A percentile compares a stretch with the other conserved stretches of the same genome.
These are phyloP conservation scores for Monosporascus sp. DNA, from an alignment of 2,329 filamentous ascomycete genomes.

Conservation along the genomic window DNA sequence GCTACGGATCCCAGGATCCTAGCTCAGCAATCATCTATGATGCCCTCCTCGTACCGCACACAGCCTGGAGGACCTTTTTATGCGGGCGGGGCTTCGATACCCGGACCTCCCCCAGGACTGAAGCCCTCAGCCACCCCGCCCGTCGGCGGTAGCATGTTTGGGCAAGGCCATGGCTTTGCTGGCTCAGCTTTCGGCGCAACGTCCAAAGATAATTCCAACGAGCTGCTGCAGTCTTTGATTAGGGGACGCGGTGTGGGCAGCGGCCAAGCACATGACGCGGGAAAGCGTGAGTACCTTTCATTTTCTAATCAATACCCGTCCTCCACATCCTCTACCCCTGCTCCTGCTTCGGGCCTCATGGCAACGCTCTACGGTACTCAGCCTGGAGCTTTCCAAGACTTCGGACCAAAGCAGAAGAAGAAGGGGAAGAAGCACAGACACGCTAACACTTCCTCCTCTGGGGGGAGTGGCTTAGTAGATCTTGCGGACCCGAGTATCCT, in stretches of 20 bases:
- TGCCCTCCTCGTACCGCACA: conserved; percentile 60
- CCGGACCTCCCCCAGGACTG: conserved; percentile 87
- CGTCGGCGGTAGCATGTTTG: conserved; percentile 67
- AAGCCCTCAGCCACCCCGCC: conserved; percentile 95
- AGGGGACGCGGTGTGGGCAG: conserved; percentile 63
- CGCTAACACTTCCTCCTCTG: conserved; percentile 99
- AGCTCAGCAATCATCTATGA: conserved; percentile 84
- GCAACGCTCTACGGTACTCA: conserved; percentile 86
- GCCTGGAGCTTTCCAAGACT: conserved; percentile 83
- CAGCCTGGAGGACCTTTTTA: conserved; percentile 69
- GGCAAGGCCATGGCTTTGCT: conserved; percentile 80
- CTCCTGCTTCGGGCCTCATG: conserved; percentile 86
- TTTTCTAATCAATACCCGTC: conserved; percentile 83
- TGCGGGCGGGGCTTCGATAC: conserved; percentile 64
- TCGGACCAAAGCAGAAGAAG: conserved; percentile 97
- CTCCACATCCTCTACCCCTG: conserved; percentile 74
- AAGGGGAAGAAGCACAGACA: conserved; percentile 99
- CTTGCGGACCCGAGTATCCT: conserved; percentile 99
- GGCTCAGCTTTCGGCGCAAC: conserved; percentile 61
- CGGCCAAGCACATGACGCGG: conserved; percentile 72
- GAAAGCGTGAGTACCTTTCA: conserved; percentile 99
- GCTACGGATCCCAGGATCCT: conserved; percentile 75
- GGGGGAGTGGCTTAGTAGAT: conserved; percentile 98
- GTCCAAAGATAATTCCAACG: conserved; percentile 65
- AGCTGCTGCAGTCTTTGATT: conserved; percentile 78